phyloP scores from a whole-genome alignment of 768 basidiomycete species.

The Tephrocybe sp. region DNA sequence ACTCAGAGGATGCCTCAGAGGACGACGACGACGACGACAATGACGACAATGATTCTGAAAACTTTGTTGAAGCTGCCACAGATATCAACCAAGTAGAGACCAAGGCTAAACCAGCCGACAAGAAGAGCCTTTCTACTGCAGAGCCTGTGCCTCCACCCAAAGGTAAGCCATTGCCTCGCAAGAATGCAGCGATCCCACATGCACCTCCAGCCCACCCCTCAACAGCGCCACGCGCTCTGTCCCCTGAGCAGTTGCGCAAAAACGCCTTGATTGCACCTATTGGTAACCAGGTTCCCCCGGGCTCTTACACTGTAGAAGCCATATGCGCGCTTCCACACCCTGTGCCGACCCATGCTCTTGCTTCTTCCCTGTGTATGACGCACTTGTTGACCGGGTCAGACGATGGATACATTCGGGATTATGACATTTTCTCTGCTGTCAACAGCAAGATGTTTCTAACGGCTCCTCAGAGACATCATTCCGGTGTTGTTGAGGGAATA shows the following conservation, averaged over 20 bases:
- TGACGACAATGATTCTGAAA: constrained; percentile 33
- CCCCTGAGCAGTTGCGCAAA: constrained; percentile 55
- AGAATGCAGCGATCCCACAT: not conserved
- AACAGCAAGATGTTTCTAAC: constrained; percentile 87
- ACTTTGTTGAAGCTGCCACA: constrained; percentile 24
- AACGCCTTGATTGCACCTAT: constrained; percentile 35
- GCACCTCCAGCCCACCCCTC: constrained; percentile 16
- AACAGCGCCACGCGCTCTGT: constrained; percentile 36
- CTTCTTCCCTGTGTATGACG: constrained; percentile 81
- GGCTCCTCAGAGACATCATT: constrained; percentile 84
- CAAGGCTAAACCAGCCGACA: constrained; percentile 19
- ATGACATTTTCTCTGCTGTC: constrained; percentile 85
- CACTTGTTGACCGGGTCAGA: constrained; percentile 89
- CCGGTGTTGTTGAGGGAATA: constrained; percentile 87
- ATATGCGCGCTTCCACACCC: constrained; percentile 91
- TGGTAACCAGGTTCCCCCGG: constrained; percentile 34
- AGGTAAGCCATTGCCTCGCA: constrained; percentile 3
- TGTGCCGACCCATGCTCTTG: constrained; percentile 82
- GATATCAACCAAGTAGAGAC: constrained; percentile 21
- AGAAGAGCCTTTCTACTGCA: constrained; percentile 10
- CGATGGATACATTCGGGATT: constrained; percentile 90
- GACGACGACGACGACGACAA: constrained; percentile 58
- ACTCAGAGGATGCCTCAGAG: constrained; percentile 52
- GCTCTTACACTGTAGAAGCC: constrained; percentile 83
- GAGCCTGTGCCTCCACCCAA: constrained; percentile 9